A percentile compares a stretch with the other conserved stretches of the same genome.
These are phyloP conservation scores for Spathaspora girioi DNA, from an alignment of 805 yeast species.

Conservation along the genomic window DNA sequence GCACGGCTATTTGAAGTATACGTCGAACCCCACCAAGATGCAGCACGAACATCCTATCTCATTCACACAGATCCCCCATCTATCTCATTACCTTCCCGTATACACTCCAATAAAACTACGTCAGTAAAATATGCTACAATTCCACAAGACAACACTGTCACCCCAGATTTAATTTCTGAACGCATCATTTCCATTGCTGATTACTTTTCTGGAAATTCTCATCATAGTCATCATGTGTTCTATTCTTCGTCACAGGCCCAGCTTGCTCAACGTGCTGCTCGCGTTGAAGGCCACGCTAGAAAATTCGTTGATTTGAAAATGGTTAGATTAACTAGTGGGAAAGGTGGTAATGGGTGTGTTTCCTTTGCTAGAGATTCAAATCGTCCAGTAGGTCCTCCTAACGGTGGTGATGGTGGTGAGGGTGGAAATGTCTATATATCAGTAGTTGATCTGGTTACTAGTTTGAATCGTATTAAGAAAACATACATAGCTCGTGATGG, in stretches of 20 bases:
- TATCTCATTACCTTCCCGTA: neutral
- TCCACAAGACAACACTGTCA: neutral
- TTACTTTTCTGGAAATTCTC: conserved; percentile 38
- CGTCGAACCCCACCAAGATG: neutral
- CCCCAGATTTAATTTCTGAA: conserved; percentile 1
- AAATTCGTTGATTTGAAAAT: conserved; percentile 60
- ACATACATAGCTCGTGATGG: conserved; percentile 75
- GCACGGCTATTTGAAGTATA: neutral
- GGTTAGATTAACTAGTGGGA: conserved; percentile 67
- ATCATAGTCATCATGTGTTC: conserved; percentile 34
- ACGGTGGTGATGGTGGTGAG: conserved; percentile 98
- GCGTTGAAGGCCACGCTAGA: conserved; percentile 26
- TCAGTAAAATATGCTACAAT: neutral
- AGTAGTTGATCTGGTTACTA: conserved; percentile 62
- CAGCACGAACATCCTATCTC: neutral
- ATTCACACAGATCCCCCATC: neutral
- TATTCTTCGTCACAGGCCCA: conserved; percentile 3
- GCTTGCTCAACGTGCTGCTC: conserved; percentile 23
- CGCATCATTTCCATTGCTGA: conserved; percentile 26
- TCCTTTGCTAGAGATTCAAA: conserved; percentile 88
- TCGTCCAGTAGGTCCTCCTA: conserved; percentile 86
- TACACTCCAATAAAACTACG: neutral
- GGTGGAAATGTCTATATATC: conserved; percentile 88
- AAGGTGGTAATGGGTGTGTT: conserved; percentile 85
- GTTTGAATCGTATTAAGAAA: conserved; percentile 63